phyloP scores from a whole-genome alignment of 2,329 filamentous ascomycete genomes.

The Sclerotiophoma versabilis region DNA sequence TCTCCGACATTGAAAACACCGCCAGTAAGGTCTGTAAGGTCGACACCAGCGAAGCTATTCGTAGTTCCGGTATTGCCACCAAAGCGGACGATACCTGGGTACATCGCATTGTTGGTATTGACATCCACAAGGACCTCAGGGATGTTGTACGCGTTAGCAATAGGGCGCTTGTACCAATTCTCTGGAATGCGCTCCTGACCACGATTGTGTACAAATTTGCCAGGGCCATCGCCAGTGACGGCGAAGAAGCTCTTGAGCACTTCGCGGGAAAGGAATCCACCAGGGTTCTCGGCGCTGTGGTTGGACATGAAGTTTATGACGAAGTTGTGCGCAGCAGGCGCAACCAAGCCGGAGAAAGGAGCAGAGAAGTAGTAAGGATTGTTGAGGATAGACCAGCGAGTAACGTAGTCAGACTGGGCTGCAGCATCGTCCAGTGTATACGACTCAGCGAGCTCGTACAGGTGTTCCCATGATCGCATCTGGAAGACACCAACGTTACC shows the following conservation, averaged over 20 bases:
- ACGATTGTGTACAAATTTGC: constrained; percentile 25
- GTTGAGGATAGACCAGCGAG: constrained; percentile 26
- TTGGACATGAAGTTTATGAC: constrained; percentile 32
- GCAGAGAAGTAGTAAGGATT: constrained; percentile 28
- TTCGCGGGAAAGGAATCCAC: constrained; percentile 26
- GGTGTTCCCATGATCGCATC: constrained; percentile 24
- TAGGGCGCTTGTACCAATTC: constrained; percentile 24
- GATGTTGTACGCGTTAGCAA: constrained; percentile 13
- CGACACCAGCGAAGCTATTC: constrained; percentile 27
- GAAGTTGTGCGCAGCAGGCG: constrained; percentile 26
- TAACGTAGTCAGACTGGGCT: constrained; percentile 24
- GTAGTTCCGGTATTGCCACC: constrained; percentile 31
- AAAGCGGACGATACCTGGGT: constrained; percentile 23
- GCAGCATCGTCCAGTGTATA: constrained; percentile 25
- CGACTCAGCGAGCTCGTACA: constrained; percentile 18
- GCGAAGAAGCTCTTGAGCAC: constrained; percentile 29
- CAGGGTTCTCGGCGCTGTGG: constrained; percentile 28
- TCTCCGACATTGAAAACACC: constrained; percentile 24
- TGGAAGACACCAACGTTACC: constrained; percentile 26
- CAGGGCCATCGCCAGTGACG: constrained; percentile 24
- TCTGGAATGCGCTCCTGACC: constrained; percentile 32
- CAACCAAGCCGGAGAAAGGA: constrained; percentile 26
- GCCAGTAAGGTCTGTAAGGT: constrained; percentile 26
- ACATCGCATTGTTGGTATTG: constrained; percentile 25
- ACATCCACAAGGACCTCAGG: constrained; percentile 18